These are phyloP conservation scores for Oropetium thomaeum DNA, from an alignment of 176 grass and related monocot species.

Conservation along the genomic window DNA sequence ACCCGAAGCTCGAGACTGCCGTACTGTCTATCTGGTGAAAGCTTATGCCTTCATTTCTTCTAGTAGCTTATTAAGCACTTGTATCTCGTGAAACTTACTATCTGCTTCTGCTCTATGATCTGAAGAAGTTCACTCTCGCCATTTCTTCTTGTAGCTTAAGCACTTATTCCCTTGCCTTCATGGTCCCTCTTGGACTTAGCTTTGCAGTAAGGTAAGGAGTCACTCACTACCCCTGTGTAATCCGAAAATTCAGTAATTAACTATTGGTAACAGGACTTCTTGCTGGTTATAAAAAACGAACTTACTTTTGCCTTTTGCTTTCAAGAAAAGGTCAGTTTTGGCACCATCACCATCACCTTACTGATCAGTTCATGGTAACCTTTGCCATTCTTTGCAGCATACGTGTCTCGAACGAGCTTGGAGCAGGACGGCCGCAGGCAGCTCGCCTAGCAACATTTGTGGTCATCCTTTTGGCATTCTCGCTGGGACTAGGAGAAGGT, in stretches of 20 bases:
- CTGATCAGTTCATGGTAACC: no score
- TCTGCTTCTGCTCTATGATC: no score
- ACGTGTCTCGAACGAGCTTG: slow-evolving; percentile 62
- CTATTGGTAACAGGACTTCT: no score
- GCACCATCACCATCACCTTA: no score
- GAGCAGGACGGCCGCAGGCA: background rate
- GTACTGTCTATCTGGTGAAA: slow-evolving; percentile 28
- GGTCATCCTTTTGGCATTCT: slow-evolving; percentile 8
- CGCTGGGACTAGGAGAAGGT: slow-evolving; percentile 26
- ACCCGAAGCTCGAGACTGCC: background rate
- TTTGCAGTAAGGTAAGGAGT: slow-evolving; percentile 36
- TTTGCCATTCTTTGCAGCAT: slow-evolving; percentile 39
- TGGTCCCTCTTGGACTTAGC: slow-evolving; percentile 54
- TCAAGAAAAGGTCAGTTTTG: no score
- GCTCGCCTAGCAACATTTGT: slow-evolving; percentile 22
- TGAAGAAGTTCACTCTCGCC: background rate
- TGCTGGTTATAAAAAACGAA: no score
- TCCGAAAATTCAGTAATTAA: no score
- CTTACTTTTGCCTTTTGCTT: no score
- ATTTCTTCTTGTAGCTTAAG: slow-evolving; percentile 35
- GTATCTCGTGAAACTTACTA: no score
- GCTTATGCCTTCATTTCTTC: no score
- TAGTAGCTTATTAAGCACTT: no score
- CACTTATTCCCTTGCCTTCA: slow-evolving; percentile 30
- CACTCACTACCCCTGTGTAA: no score